Percentiles rank a stretch among this genome's conserved stretches.
Conservation (phyloP, 371 early-diverging fungal genomes). For the Sporodiniella umbellata region DNA sequence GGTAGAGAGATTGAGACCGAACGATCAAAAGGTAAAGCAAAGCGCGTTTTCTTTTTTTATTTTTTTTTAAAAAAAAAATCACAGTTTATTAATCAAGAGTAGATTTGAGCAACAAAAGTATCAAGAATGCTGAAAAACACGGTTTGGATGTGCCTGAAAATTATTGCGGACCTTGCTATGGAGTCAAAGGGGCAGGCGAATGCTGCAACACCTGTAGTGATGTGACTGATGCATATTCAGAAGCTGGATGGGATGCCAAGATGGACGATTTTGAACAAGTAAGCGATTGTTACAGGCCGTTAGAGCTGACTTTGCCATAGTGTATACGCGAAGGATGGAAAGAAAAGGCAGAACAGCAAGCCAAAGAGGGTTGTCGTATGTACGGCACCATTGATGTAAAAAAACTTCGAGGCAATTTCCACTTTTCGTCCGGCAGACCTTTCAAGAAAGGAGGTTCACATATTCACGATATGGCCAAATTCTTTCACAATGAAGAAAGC, state of each 20-base stretch:
- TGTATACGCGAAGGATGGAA: conserved; percentile 85
- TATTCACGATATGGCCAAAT: conserved; percentile 49
- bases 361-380: conserved; percentile 87
- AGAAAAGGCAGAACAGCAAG: conserved; percentile 69
- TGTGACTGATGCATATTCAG: conserved; percentile 77
- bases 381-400: conserved; percentile 81
- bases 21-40: conserved; percentile 41
- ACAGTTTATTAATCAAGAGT: no score
- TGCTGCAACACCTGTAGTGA: conserved; percentile 97
- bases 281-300: neutral
- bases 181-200: conserved; percentile 56
- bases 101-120: conserved; percentile 22
- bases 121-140: conserved; percentile 8
- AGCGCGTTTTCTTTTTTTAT: neutral
- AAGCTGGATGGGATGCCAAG: conserved; percentile 76
- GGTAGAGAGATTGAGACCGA: conserved; percentile 66
- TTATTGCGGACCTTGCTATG: conserved; percentile 92
- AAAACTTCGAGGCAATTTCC: conserved; percentile 89
- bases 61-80: neutral
- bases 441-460: conserved; percentile 74
- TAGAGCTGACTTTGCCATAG: no score
- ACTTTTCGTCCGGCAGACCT: conserved; percentile 87
- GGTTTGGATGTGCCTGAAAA: conserved; percentile 14
- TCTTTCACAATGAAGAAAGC: conserved; percentile 48
- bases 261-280: conserved; percentile 78